Conservation (phyloP, 73 alveolate species). For the Paramecium primaurelia region DNA sequence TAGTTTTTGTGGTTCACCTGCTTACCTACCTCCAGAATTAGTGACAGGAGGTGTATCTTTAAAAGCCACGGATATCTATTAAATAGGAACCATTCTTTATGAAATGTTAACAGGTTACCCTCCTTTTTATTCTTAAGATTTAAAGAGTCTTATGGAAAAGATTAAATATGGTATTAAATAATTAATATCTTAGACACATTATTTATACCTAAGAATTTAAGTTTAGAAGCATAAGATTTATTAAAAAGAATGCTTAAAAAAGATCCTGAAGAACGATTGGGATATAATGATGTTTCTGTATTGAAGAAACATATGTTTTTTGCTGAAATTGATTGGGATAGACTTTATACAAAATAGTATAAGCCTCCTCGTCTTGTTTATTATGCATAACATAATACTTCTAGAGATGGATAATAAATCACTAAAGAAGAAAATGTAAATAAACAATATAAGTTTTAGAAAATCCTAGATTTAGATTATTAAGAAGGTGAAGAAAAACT, state of each 20-base stretch:
- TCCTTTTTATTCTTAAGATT: slow-evolving; percentile 73
- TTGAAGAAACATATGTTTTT: slow-evolving; percentile 31
- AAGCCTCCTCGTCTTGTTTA: not conserved
- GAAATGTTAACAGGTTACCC: slow-evolving; percentile 97
- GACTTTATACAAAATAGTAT: not conserved
- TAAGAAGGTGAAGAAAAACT: not conserved
- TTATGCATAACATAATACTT: not conserved
- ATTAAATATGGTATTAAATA: not conserved
- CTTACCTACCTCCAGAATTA: slow-evolving; percentile 97
- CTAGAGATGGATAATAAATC: not conserved
- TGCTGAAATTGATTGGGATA: slow-evolving; percentile 34
- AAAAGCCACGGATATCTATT: slow-evolving; percentile 92
- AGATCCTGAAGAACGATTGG: not conserved
- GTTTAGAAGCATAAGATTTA: not conserved
- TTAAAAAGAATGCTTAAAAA: slow-evolving; percentile 3
- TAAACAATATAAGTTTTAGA: not conserved
- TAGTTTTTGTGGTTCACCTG: slow-evolving; percentile 95
- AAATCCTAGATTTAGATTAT: not conserved
- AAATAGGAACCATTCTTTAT: slow-evolving; percentile 90
- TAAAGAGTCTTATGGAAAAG: not conserved
- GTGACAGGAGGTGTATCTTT: slow-evolving; percentile 86
- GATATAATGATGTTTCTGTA: not conserved
- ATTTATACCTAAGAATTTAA: not conserved
- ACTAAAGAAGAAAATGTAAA: not conserved
- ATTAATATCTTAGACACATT: not conserved